phyloP scores from a whole-genome alignment of 441 rosid genomes.

The Corymbia calophylla region DNA sequence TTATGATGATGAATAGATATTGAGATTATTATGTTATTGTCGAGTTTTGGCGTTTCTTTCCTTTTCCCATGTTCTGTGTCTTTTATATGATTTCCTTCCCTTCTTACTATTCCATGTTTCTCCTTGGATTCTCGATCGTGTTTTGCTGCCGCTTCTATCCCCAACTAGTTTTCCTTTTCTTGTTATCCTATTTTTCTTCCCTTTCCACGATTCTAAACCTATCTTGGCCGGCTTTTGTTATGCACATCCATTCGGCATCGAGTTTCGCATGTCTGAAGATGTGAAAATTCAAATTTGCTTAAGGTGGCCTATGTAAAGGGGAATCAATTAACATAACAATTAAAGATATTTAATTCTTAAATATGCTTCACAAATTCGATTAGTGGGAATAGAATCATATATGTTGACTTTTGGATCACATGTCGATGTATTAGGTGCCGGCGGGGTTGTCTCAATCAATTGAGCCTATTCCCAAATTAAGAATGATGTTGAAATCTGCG shows the following conservation, averaged over 20 bases:
- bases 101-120: background rate
- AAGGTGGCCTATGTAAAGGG: background rate
- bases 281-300: background rate
- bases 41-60: background rate
- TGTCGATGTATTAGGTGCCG: background rate
- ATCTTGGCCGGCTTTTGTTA: background rate
- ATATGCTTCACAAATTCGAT: background rate
- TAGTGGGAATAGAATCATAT: background rate
- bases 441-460: background rate
- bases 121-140: background rate
- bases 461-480: background rate
- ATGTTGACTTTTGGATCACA: background rate
- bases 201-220: background rate
- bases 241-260: accelerated
- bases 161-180: background rate
- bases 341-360: background rate
- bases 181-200: background rate
- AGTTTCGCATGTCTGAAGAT: background rate
- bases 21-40: background rate
- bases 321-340: background rate
- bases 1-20: background rate
- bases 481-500: background rate
- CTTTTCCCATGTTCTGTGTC: background rate
- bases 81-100: background rate
- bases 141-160: background rate